Evolutionary conservation across 306 rosid species (phyloP).

Genomic region (Quercus aquifolioides): DNA sequence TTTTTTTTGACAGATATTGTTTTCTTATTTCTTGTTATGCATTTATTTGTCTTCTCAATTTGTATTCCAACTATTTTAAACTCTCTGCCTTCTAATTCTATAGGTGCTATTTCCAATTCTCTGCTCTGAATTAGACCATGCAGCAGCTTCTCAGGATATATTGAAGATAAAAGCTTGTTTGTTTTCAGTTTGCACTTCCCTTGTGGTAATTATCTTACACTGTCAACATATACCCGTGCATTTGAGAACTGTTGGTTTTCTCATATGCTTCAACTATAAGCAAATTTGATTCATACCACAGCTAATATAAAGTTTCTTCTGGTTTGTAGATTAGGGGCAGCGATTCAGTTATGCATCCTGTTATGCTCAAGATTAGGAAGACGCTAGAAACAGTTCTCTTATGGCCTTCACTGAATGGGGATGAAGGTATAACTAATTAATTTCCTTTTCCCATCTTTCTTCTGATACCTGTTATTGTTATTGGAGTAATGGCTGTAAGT

Average conservation of each 20-base stretch:
- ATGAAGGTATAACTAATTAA: conserved; percentile 52
- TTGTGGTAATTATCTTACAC: conserved; percentile 50
- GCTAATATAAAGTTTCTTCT: conserved; percentile 22
- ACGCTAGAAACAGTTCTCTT: conserved; percentile 57
- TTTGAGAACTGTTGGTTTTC: background rate
- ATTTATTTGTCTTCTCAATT: conserved; percentile 2
- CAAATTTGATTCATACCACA: conserved; percentile 11
- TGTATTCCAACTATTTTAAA: conserved; percentile 17
- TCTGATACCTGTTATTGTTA: conserved; percentile 6
- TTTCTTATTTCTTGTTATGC: background rate
- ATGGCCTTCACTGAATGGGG: conserved; percentile 75
- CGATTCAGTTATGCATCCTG: conserved; percentile 59
- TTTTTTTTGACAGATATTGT: background rate
- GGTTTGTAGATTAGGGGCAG: conserved; percentile 64
- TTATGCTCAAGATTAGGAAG: conserved; percentile 44
- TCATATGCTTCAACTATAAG: conserved; percentile 18
- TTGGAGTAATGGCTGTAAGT: background rate
- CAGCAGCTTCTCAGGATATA: conserved; percentile 41
- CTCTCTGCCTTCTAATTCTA: conserved; percentile 10
- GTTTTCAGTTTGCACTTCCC: conserved; percentile 81
- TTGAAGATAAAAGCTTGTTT: conserved; percentile 66
- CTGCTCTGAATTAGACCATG: conserved; percentile 50
- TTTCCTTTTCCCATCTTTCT: conserved; percentile 12
- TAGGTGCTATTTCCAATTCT: conserved; percentile 71
- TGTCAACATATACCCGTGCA: conserved; percentile 3